Conservation (phyloP, 1,284 basidiomycete species). For the Porogramme epimiltina region DNA sequence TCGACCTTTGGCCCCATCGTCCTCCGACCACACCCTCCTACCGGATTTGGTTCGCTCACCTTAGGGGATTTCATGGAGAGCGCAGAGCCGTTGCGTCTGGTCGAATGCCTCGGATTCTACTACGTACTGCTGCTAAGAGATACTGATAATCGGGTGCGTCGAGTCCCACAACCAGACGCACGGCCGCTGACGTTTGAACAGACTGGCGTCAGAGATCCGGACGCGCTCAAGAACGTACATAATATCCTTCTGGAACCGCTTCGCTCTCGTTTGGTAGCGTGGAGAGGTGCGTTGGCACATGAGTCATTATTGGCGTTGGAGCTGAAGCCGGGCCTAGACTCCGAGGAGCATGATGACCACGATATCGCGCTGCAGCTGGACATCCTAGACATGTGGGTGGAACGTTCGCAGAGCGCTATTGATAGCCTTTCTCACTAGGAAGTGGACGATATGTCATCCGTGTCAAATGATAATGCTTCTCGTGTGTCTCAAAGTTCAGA, state of each 20-base stretch:
- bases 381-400: constrained; percentile 46
- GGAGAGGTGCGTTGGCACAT: no score
- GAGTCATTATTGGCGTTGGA: no score
- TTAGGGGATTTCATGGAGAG: constrained; percentile 45
- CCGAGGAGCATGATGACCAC: neutral
- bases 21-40: constrained; percentile 48
- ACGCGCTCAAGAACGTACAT: constrained; percentile 33
- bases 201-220: constrained; percentile 54
- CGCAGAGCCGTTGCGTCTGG: constrained; percentile 49
- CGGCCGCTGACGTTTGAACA: constrained; percentile 23
- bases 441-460: neutral
- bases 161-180: neutral
- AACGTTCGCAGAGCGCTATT: constrained; percentile 33
- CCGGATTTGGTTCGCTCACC: constrained; percentile 36
- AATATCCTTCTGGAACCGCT: constrained; percentile 33
- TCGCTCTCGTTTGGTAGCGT: constrained; percentile 26
- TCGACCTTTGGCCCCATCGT: constrained; percentile 53
- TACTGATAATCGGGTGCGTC: constrained; percentile 42
- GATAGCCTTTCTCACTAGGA: neutral
- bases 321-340: no score
- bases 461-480: neutral
- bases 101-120: constrained; percentile 54
- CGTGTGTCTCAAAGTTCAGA: neutral
- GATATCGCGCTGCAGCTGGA: constrained; percentile 38
- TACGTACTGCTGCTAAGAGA: constrained; percentile 54